Percentiles rank a stretch among this genome's conserved stretches.
phyloP scores from a whole-genome alignment of 2,329 filamentous ascomycete species.

The Penicillium sp. region DNA sequence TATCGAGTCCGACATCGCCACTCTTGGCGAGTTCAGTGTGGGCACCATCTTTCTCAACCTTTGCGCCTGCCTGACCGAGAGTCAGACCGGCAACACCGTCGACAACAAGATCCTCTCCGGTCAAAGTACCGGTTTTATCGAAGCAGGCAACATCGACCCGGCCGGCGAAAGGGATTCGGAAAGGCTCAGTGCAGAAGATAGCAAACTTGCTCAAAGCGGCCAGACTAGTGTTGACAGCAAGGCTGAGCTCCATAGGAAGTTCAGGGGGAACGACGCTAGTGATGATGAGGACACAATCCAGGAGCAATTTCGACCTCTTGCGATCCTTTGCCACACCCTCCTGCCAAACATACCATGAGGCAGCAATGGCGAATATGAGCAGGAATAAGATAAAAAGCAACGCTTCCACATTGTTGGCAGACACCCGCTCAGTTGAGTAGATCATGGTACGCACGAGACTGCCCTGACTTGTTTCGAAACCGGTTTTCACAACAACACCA shows the following conservation, averaged over 20 bases:
- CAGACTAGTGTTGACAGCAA: constrained; percentile 95
- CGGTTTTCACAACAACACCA: constrained; percentile 91
- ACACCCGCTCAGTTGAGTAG: constrained; percentile 95
- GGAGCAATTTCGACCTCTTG: constrained; percentile 90
- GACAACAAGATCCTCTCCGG: constrained; percentile 90
- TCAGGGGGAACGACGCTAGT: constrained; percentile 98
- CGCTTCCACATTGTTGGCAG: constrained; percentile 94
- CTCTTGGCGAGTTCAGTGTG: constrained; percentile 70
- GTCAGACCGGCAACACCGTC: constrained; percentile 89
- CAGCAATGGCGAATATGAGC: constrained; percentile 87
- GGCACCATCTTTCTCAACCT: constrained; percentile 67
- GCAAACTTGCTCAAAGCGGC: constrained; percentile 89
- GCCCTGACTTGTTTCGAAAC: constrained; percentile 96
- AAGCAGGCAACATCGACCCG: constrained; percentile 95
- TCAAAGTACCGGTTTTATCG: constrained; percentile 95
- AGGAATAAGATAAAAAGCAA: constrained; percentile 97
- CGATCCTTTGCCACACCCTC: constrained; percentile 90
- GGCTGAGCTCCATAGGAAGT: constrained; percentile 91
- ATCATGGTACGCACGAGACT: constrained; percentile 98
- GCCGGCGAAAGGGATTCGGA: constrained; percentile 92
- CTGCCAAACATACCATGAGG: constrained; percentile 98
- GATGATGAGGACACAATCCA: constrained; percentile 94
- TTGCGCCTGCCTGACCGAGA: constrained; percentile 58
- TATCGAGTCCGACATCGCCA: constrained; percentile 63
- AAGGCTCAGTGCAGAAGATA: constrained; percentile 97